These are phyloP conservation scores for Hypoxylon crocopeplum DNA, from an alignment of 495 filamentous ascomycete genomes.

Conservation along the genomic window DNA sequence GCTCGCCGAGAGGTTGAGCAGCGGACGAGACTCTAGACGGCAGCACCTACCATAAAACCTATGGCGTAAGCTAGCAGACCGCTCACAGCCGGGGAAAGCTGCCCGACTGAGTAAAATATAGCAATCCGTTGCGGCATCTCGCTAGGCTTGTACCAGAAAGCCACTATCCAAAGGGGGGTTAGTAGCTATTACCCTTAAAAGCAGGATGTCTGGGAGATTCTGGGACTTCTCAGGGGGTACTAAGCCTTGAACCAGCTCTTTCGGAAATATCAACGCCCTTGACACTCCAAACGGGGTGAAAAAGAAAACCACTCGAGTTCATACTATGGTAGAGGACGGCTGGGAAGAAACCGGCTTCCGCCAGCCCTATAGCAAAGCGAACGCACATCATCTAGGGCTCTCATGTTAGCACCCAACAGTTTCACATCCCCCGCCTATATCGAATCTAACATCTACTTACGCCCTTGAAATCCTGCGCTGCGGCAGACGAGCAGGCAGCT, in stretches of 20 bases:
- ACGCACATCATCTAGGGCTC: conserved; percentile 46
- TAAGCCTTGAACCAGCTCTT: too few species aligned
- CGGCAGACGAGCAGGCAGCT: conserved; percentile 44
- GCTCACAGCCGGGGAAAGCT: conserved; percentile 47
- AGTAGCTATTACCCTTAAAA: too few species aligned
- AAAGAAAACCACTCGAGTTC: too few species aligned
- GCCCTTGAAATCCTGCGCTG: conserved; percentile 46
- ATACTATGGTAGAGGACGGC: conserved; percentile 50
- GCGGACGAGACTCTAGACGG: background rate
- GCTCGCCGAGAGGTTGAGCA: too few species aligned
- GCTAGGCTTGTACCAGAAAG: conserved; percentile 50
- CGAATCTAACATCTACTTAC: conserved; percentile 4
- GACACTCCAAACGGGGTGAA: too few species aligned
- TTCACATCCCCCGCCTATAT: too few species aligned
- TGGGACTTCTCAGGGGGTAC: too few species aligned
- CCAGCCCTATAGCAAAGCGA: conserved; percentile 50
- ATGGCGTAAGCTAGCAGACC: conserved; percentile 53
- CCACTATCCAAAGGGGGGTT: too few species aligned
- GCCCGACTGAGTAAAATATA: conserved; percentile 47
- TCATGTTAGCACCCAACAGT: too few species aligned
- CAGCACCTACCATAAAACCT: conserved; percentile 42
- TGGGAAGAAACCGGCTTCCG: conserved; percentile 51
- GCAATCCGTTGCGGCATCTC: conserved; percentile 49
- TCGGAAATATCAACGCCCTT: too few species aligned
- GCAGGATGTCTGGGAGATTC: too few species aligned